A percentile compares a stretch with the other conserved stretches of the same genome.
Evolutionary conservation across 306 rosid genomes (phyloP).

Genomic region (Vigna angularis): DNA sequence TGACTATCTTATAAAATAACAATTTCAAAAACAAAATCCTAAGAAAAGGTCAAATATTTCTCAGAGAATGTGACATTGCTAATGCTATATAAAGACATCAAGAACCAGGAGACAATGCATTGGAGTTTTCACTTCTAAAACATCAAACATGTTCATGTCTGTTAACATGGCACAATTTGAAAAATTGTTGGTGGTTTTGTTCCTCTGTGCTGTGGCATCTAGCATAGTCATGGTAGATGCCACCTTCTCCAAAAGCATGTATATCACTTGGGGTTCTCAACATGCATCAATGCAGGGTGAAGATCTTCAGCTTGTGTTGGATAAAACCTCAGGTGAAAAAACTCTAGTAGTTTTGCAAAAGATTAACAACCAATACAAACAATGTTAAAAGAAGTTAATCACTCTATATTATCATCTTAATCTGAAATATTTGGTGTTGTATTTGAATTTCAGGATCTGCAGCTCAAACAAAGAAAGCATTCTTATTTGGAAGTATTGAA

Average conservation of each 20-base stretch:
- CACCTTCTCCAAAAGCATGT: conserved; percentile 60
- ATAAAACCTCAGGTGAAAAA: conserved; percentile 64
- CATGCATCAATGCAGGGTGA: conserved; percentile 63
- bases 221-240: conserved; percentile 55
- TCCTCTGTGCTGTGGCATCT: conserved; percentile 46
- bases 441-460: conserved; percentile 69
- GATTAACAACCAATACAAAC: neutral
- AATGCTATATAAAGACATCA: conserved; percentile 52
- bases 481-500: conserved; percentile 80
- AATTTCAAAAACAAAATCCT: conserved; percentile 36
- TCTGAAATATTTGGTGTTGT: neutral
- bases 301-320: conserved; percentile 74
- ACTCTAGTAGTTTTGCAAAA: neutral
- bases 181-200: conserved; percentile 43
- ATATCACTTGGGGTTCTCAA: conserved; percentile 66
- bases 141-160: conserved; percentile 23
- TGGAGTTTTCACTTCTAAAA: conserved; percentile 39
- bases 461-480: conserved; percentile 69
- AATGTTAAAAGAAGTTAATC: neutral
- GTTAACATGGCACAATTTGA: conserved; percentile 52
- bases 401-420: conserved; percentile 21
- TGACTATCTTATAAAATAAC: conserved; percentile 38
- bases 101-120: conserved; percentile 34
- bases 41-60: conserved; percentile 44
- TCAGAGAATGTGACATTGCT: conserved; percentile 11